Base-by-base conservation (phyloP, 768 basidiomycete species). In the Epithele typhae region DNA sequence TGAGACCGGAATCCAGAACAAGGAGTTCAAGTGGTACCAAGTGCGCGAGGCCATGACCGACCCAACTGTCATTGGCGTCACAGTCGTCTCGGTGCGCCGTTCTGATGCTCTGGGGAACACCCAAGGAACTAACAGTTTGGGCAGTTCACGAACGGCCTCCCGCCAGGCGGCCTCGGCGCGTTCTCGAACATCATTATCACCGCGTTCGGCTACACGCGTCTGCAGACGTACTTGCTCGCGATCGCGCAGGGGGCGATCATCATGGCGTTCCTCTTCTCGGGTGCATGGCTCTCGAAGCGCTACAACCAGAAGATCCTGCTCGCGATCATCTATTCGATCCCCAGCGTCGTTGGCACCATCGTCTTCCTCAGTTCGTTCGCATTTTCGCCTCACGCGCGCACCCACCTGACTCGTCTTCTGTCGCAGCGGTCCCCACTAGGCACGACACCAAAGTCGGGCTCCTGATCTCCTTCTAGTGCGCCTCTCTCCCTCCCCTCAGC, bases 131-230 rank as follows among this genome's bases (percentile, higher is more conserved):
- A 7, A 14, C 27, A 30, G 14, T 14, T 30, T 30, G 27, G 8
- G 27, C 14, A 38, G 25, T 41, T 44, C 35, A 34, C 35, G 33
- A 44, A 35, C 21, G 40, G 25, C 21, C 12, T 44, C 33, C 33
- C 43, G 8, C 25, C 35, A 7, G 71, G 72, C 40, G 75, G 75
- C 1, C 56, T 78, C 25, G 72, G 74, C 12, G 73, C 74, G 2
- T 79, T 75, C 58, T 70, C 71, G n/a, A 77, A 78, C 52, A 71
- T 79, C 48, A 75, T 78, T 47, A 52, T 78, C 40, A 72, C 65
- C 22, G 70, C 68, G 25, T 74, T 74, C 44, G 77, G 77, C 17
- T 79, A 71, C 56, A 69, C 71, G 4, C 64, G 65, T 18, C 57
- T 75, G 15, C 75, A 77, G 54, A 76, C 76, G 10, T 75, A 77